phyloP scores from a whole-genome alignment of 2,329 filamentous ascomycete species.

The Penicillium sp. region DNA sequence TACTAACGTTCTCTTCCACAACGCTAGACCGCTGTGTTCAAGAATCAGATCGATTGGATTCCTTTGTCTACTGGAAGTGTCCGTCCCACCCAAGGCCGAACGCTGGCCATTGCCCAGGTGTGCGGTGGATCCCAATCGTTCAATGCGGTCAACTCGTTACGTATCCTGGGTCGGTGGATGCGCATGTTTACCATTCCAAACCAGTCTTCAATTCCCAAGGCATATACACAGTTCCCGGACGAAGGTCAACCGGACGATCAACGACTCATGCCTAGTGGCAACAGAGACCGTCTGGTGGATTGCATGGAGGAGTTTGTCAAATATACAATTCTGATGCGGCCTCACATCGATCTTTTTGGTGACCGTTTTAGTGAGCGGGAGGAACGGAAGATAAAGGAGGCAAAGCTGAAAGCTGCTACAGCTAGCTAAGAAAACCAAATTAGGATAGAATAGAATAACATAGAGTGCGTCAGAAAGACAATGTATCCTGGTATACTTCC shows the following conservation, averaged over 20 bases:
- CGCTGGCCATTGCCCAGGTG: constrained; percentile 54
- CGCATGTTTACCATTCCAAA: constrained; percentile 61
- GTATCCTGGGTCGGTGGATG: constrained; percentile 61
- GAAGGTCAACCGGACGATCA: constrained; percentile 41
- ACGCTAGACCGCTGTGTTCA: constrained; percentile 54
- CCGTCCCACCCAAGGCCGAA: constrained; percentile 58
- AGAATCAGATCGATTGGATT: constrained; percentile 64
- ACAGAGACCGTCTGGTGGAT: constrained; percentile 54
- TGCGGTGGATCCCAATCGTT: constrained; percentile 58
- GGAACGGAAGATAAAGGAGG: constrained; percentile 23
- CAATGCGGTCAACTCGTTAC: constrained; percentile 58
- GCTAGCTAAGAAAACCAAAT: not conserved
- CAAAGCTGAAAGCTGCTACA: not conserved
- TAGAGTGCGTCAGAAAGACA: not conserved
- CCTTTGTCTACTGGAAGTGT: constrained; percentile 54
- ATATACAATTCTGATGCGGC: constrained; percentile 57
- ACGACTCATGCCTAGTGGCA: constrained; percentile 48
- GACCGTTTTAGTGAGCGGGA: constrained; percentile 56
- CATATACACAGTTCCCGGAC: constrained; percentile 55
- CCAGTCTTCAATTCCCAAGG: constrained; percentile 55
- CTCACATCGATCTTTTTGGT: constrained; percentile 52
- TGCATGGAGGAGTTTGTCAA: constrained; percentile 65
- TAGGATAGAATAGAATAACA: not conserved
- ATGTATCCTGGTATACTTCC: not conserved
- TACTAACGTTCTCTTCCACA: constrained; percentile 3